Percentiles rank a stretch among this genome's conserved stretches.
phyloP scores from a whole-genome alignment of 148 eudicot genomes.

The Heliosperma pusillum region DNA sequence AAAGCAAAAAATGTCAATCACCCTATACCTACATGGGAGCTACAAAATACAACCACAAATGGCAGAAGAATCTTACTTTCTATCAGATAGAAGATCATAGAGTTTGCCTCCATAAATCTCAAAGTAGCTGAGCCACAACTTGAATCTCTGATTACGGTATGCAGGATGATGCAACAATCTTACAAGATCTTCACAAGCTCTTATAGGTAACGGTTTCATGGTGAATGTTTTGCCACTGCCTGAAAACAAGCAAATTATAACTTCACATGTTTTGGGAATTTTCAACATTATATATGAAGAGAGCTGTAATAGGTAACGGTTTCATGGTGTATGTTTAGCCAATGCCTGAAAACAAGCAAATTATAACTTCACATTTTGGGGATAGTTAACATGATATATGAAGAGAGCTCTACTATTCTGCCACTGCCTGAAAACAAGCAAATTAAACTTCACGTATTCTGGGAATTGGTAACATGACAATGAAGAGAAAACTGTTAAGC shows the following conservation, averaged over 20 bases:
- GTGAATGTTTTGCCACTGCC: conserved; percentile 99
- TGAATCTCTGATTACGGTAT: conserved; percentile 83
- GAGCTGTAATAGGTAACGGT: conserved; percentile 88
- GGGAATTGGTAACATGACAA: too few species aligned
- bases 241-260: conserved; percentile 32
- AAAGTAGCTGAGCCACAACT: conserved; percentile 96
- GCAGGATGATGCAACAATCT: conserved; percentile 77
- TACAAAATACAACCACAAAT: neutral
- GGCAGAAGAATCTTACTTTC: conserved; percentile 48
- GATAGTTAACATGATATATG: conserved; percentile 14
- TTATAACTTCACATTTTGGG: conserved; percentile 15
- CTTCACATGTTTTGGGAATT: conserved; percentile 11
- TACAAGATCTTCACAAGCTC: conserved; percentile 92
- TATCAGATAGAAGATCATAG: conserved; percentile 80
- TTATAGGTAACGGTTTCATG: conserved; percentile 93
- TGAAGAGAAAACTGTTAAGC: too few species aligned
- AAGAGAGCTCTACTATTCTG: conserved; percentile 65
- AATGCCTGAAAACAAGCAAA: conserved; percentile 57
- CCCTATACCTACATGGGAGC: conserved; percentile 2
- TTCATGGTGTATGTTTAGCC: conserved; percentile 98
- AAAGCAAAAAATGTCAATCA: neutral
- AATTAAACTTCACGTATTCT: too few species aligned
- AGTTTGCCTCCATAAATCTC: conserved; percentile 99
- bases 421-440: too few species aligned
- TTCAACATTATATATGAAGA: conserved; percentile 12